Evolutionary conservation across 169 alveolate species (phyloP), one percentile per base, ranked within the genome.

Genomic region (Plasmodium relictum): DNA sequence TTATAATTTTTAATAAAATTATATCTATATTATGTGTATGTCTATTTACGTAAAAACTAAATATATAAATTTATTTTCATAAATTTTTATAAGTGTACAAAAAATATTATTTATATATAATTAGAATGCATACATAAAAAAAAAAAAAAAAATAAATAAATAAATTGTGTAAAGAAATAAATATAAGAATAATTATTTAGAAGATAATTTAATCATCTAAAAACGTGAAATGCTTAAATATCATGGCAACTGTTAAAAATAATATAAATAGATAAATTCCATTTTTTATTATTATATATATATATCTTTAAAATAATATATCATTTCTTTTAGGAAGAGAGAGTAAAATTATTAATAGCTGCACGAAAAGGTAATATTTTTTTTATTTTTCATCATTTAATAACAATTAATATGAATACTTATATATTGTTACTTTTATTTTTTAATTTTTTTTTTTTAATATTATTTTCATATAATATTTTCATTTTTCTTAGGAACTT

Each of bases 301-400:
- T 14, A 52, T 9, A 52, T 52, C 16, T 52, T 16, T 52, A 52
- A 16, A 52, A 16, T 16, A 6, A 20, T 52, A 52, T 52, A 20
- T 48, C 65, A 44, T 45, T 76, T 48, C 24, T 54, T 68, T 4
- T 22, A 76, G 89, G 89, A 76, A 65, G 89, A 76, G 89, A 76
- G 89, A 76, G 76, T 76, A 45, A 76, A 76, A 65, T 63, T 76
- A 76, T 68, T 76, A 24, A 76, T 63, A 18, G 89, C 89, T 48
- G 89, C 89, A n/a, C 44, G 76, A 68, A 76, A 76, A 39, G 89
- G 89, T 76, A 76, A 26, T 39, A 7, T 16, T 31, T 31, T 31
- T 31, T 31, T 31, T 31, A 3, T 31, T 31, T 31, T 31, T 31
- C 39, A 31, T 31, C n/a, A 48, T 48, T 14, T 16, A 18, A 26